phyloP scores from a whole-genome alignment of 306 rosid genomes.

The Lotus japonicus region DNA sequence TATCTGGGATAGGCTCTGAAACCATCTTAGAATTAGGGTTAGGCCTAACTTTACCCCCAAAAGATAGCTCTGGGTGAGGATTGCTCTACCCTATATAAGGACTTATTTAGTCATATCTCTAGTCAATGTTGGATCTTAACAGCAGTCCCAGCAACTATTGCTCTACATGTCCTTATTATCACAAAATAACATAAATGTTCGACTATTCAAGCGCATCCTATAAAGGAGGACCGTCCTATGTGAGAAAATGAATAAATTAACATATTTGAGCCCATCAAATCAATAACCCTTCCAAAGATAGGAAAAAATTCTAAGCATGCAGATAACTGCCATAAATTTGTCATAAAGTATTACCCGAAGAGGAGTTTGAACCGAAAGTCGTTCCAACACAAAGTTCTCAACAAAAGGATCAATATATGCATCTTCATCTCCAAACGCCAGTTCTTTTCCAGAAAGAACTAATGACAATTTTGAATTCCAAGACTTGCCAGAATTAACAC shows the following conservation, averaged over 20 bases:
- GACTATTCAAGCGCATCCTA: conserved; percentile 9
- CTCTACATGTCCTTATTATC: not conserved
- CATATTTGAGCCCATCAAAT: conserved; percentile 3
- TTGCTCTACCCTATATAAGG: no score
- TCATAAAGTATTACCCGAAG: conserved; percentile 66
- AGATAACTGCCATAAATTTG: conserved; percentile 11
- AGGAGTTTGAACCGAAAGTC: conserved; percentile 93
- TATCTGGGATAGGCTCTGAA: no score
- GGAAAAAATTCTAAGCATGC: conserved; percentile 6
- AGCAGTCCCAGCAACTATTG: not conserved
- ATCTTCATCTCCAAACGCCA: conserved; percentile 41
- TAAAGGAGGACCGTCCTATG: not conserved
- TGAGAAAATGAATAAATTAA: conserved; percentile 9
- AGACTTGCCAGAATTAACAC: conserved; percentile 81
- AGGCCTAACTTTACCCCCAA: no score
- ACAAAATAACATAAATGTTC: not conserved
- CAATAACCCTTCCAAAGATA: conserved; percentile 10
- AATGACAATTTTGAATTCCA: conserved; percentile 77
- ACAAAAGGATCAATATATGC: conserved; percentile 67
- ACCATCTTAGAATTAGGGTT: no score
- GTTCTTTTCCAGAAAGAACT: conserved; percentile 59
- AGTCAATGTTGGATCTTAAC: no score
- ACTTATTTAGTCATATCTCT: no score
- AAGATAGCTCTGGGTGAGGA: no score
- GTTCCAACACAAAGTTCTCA: conserved; percentile 92